Evolutionary conservation across 2,329 filamentous ascomycete genomes (phyloP), one percentile per base, ranked within the genome.

Genomic region (Pseudocercospora fijiensis): DNA sequence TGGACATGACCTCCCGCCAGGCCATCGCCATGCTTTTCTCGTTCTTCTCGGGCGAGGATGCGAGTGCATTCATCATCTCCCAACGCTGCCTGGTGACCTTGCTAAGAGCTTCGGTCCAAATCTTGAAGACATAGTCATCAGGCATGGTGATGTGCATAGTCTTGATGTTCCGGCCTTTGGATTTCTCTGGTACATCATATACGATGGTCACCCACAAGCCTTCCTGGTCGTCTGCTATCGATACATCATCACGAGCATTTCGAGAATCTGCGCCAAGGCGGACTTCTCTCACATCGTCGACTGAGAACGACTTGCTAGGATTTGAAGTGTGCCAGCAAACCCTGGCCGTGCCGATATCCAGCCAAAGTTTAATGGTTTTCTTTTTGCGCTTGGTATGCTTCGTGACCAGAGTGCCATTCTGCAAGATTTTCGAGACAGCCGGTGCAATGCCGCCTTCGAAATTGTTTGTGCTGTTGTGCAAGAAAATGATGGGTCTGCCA

Each of bases 241-340:
- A 86, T 73, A 90, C 91, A 76, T 97, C 93, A 71, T 94, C 88
- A 47, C 91, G 89, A 75, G 96, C 96, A 75, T 96, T 94, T 62
- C 90, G 87, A 18, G 94, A 91, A 74, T 98, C 91, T 11, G 85
- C 85, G 18, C 91, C 92, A 33, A 88, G 87, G 66, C 93, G 88
- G 55, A 98, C 92, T 73, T 96, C 92, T 73, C 91, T 90, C 72
- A 99, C 94, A 75, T 98, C 92, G 73, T 99, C 95, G 67, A 99
- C 91, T 76, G 96, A 96, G 68, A 99, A 90, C 59, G 87, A 88
- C 76, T 97, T 98, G 24, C 87, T 86, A 0, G 90, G 88, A 37
- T 91, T 88, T 8, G 84, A 86, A 53, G 87, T 85, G 76, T 96
- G 90, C 94, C 94, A 98, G 26, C 85, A 90, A 24, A 99, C 90